phyloP scores from a whole-genome alignment of 2,329 filamentous ascomycete genomes.

The Xylariaceae sp. region DNA sequence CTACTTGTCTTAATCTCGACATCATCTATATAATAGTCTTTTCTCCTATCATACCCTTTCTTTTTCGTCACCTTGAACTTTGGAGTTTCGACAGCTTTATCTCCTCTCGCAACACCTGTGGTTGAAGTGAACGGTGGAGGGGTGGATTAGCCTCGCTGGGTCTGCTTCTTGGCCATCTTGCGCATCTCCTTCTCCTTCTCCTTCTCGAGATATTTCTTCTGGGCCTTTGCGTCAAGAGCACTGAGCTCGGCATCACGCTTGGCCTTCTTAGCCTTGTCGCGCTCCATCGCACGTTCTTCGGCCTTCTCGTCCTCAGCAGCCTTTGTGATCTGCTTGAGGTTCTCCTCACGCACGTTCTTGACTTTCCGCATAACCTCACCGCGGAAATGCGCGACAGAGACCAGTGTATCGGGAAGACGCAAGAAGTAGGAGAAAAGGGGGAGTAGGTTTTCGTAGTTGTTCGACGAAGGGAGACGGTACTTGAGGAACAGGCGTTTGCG shows the following conservation, averaged over 20 bases:
- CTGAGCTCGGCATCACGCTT: slow-evolving; percentile 83
- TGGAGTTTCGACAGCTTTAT: too few species aligned
- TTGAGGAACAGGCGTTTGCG: slow-evolving; percentile 85
- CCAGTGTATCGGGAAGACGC: slow-evolving; percentile 78
- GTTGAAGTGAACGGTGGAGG: too few species aligned
- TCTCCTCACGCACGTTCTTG: slow-evolving; percentile 72
- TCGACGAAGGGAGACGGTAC: slow-evolving; percentile 62
- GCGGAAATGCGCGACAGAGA: slow-evolving; percentile 75
- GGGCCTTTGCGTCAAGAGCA: slow-evolving; percentile 72
- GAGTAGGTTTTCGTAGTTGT: slow-evolving; percentile 61
- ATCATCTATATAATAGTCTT: too few species aligned
- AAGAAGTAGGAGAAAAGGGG: slow-evolving; percentile 80
- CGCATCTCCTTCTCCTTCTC: slow-evolving; percentile 71
- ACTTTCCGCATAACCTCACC: slow-evolving; percentile 86
- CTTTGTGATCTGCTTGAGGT: slow-evolving; percentile 75
- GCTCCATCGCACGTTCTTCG: slow-evolving; percentile 69
- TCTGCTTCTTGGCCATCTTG: slow-evolving; percentile 52
- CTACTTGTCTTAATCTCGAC: too few species aligned
- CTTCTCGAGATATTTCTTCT: slow-evolving; percentile 80
- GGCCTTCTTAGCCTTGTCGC: slow-evolving; percentile 76
- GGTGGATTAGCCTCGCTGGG: slow-evolving; percentile 43
- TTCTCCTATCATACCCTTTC: too few species aligned
- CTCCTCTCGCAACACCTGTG: too few species aligned
- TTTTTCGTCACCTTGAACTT: too few species aligned
- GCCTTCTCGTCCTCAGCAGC: slow-evolving; percentile 74